Conservation (phyloP, 2,329 filamentous ascomycete species). For the Rhinocladiella mackenziei region DNA sequence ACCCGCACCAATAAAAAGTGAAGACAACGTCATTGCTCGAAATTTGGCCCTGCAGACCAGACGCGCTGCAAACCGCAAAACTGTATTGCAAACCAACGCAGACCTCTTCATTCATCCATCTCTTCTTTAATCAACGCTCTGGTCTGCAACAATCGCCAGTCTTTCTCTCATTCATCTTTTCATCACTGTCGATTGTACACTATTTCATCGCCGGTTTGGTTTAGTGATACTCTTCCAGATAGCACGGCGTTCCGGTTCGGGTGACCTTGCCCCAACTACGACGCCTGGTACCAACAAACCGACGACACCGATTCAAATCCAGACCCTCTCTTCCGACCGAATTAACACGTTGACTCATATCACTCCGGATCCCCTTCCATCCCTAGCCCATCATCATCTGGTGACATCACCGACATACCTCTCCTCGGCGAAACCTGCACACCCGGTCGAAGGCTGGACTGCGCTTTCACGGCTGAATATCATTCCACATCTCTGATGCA, state of each 20-base stretch:
- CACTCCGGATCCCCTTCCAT: not conserved
- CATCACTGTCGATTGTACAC: constrained; percentile 11
- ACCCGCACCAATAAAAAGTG: too few relatives aligned
- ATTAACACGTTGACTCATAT: not conserved
- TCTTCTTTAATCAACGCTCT: constrained; percentile 9
- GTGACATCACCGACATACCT: not conserved
- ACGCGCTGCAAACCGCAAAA: constrained; percentile 2
- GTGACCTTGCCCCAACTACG: not conserved
- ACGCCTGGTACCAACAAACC: not conserved
- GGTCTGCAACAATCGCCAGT: constrained; percentile 1
- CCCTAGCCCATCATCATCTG: not conserved
- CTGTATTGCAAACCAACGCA: too few relatives aligned
- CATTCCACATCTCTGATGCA: constrained; percentile 20
- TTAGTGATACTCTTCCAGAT: not conserved
- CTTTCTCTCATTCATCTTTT: constrained; percentile 7
- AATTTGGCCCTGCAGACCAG: constrained; percentile 1
- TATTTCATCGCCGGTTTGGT: constrained; percentile 5
- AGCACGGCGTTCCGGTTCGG: constrained; percentile 9
- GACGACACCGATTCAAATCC: too few relatives aligned
- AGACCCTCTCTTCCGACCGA: not conserved
- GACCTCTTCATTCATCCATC: too few relatives aligned
- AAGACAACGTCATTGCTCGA: constrained; percentile 11
- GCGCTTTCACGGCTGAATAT: constrained; percentile 12
- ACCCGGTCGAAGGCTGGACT: not conserved
- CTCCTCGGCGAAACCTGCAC: not conserved